Evolutionary conservation across 495 filamentous ascomycete genomes (phyloP), one percentile per base, ranked within the genome.

Genomic region (Aspergillus homomorphus): DNA sequence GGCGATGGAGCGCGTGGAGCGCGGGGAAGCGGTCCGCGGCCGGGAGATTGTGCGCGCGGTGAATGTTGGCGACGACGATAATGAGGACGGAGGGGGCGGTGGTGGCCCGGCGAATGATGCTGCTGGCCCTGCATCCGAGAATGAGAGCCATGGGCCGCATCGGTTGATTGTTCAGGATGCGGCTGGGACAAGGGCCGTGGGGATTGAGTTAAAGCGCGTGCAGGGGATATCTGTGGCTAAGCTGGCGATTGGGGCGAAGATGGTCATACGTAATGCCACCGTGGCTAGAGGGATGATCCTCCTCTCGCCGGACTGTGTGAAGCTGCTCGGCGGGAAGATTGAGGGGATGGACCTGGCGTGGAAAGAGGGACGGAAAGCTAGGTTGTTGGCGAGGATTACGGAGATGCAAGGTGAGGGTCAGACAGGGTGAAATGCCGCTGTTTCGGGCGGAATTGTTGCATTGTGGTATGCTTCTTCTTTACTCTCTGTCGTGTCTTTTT

Each of bases 91-190:
- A 60, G 45, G 52, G 22, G 38, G 56, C 18, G 60, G 49, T 28
- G 59, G 44, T 43, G 19, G 55, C 14, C 33, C 45, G 14, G 62
- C 44, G 0, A 66, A 45, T 49, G 60, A 69, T 61, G 45, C 51
- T 21, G 33, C 57, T 20, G 60, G 48, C 33, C 59, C 48, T 44
- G 19, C 56, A 14, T 33, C 49, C 14, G 62, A 44, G 0, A 66
- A 46, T 45, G 61, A 69, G 9, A 69, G 66, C 54, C 56, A 64
- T 64, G 87, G 89, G 0, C 88, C 90, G 42, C 90, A 93, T 73
- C 89, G 90, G 52, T 66, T 98, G 45, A 77, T 92, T 5, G 62
- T 98, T 49, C 90, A 98, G 66, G 94, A 98, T 76, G 80, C 83
- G 22, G 76, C 72, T 14, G 93, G 92, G 0, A 82, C 77, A 16